These are phyloP conservation scores for Cladobotryum mycophilum DNA, from an alignment of 2,329 filamentous ascomycete genomes.

Conservation along the genomic window DNA sequence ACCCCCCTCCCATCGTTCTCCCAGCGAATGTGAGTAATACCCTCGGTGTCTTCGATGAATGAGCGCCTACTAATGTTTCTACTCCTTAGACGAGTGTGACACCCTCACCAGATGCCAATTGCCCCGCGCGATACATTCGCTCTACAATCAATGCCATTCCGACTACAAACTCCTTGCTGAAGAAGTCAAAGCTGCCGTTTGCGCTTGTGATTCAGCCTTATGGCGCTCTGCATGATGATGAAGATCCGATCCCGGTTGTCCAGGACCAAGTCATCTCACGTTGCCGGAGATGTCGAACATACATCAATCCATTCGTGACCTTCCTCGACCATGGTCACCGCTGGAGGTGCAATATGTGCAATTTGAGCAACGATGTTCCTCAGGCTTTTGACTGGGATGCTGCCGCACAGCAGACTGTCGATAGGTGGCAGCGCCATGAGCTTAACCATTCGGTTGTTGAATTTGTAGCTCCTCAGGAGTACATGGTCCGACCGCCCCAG, in stretches of 20 bases:
- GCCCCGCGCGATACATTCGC: conserved; percentile 86
- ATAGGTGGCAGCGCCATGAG: conserved; percentile 87
- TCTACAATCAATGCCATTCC: conserved; percentile 93
- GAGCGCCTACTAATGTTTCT: conserved; percentile 30
- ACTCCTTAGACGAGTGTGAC: conserved; percentile 71
- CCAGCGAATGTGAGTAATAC: conserved; percentile 73
- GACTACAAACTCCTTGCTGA: conserved; percentile 84
- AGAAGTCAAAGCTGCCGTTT: conserved; percentile 94
- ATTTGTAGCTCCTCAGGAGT: conserved; percentile 96
- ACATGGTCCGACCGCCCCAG: conserved; percentile 97
- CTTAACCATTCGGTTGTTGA: conserved; percentile 96
- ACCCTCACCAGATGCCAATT: conserved; percentile 85
- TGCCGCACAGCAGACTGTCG: conserved; percentile 80
- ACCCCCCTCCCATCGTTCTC: conserved; percentile 82
- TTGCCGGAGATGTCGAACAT: conserved; percentile 90
- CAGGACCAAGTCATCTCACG: conserved; percentile 96
- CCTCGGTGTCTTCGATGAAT: background rate
- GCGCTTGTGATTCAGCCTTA: conserved; percentile 96
- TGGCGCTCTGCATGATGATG: conserved; percentile 82
- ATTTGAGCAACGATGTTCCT: conserved; percentile 96
- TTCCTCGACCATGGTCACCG: conserved; percentile 96
- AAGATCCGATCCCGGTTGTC: conserved; percentile 85
- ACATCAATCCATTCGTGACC: conserved; percentile 95
- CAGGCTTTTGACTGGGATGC: conserved; percentile 99
- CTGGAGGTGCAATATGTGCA: conserved; percentile 99